Conservation (phyloP, 768 basidiomycete species). For the Suillus tomentosus region DNA sequence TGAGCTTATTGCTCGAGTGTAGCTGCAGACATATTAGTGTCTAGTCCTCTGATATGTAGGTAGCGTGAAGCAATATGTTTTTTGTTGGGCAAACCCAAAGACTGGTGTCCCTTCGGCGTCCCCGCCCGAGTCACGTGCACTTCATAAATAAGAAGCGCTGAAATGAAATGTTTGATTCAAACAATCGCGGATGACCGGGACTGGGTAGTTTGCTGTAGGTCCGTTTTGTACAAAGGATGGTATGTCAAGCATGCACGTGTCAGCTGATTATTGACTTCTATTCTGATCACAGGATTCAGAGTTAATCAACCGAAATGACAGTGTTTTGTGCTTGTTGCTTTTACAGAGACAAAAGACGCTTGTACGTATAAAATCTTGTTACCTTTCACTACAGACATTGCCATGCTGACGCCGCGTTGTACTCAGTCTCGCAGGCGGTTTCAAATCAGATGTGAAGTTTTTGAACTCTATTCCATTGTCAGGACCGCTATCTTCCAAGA, state of each 20-base stretch:
- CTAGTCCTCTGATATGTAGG: constrained; percentile 4
- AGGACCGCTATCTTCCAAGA: constrained; percentile 5
- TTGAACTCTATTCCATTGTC: constrained; percentile 1
- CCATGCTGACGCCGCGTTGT: constrained; percentile 10
- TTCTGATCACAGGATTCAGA: background rate
- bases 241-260: constrained; percentile 3
- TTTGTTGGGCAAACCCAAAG: background rate
- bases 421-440: background rate
- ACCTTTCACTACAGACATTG: constrained; percentile 1
- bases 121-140: constrained; percentile 5
- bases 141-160: constrained; percentile 6
- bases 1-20: background rate
- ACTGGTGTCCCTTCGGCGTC: constrained; percentile 2
- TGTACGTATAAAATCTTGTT: constrained; percentile 9
- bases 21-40: constrained; percentile 7
- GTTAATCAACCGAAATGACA: background rate
- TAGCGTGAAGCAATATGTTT: constrained; percentile 5
- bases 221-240: background rate
- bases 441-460: background rate
- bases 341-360: constrained; percentile 5
- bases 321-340: background rate
- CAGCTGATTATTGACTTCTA: constrained; percentile 5
- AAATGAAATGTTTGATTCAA: constrained; percentile 7
- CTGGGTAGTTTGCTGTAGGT: background rate
- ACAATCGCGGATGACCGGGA: constrained; percentile 8